Evolutionary conservation across 352 stramenopile genomes (phyloP).

Genomic region (Phytophthora sp.): DNA sequence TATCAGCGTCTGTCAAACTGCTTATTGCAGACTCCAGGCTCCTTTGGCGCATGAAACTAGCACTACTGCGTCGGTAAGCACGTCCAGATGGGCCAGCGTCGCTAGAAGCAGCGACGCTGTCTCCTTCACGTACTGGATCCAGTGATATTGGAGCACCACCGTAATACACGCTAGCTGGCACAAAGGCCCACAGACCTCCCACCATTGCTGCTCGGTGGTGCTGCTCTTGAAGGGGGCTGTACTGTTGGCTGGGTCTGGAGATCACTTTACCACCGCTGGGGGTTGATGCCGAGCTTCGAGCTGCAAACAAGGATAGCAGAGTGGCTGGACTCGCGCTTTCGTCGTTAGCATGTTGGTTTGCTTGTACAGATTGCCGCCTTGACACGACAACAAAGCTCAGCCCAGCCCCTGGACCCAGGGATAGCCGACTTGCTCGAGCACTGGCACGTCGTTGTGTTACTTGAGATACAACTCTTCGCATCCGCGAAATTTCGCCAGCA

Average conservation of each 20-base stretch:
- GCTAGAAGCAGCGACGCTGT: not conserved
- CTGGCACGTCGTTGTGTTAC: slow-evolving; percentile 30
- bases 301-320: slow-evolving; percentile 20
- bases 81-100: not conserved
- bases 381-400: slow-evolving; percentile 3
- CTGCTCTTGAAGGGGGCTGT: slow-evolving; percentile 9
- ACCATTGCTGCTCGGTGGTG: slow-evolving; percentile 4
- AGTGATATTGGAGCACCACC: slow-evolving; percentile 8
- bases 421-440: slow-evolving; percentile 29
- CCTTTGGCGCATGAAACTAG: slow-evolving; percentile 21
- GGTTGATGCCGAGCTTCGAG: slow-evolving; percentile 12
- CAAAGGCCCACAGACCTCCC: slow-evolving; percentile 30
- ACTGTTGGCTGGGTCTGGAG: slow-evolving; percentile 13
- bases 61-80: slow-evolving; percentile 2
- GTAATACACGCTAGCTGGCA: slow-evolving; percentile 26
- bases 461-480: slow-evolving; percentile 20
- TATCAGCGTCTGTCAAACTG: not conserved
- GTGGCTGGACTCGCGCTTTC: slow-evolving; percentile 7
- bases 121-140: not conserved
- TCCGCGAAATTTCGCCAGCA: slow-evolving; percentile 15
- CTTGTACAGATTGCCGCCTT: slow-evolving; percentile 10
- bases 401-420: slow-evolving; percentile 2
- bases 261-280: not conserved
- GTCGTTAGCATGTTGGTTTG: not conserved
- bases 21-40: slow-evolving; percentile 7